Conservation (phyloP, 495 filamentous ascomycete genomes). For the Cercophora newfieldiana region DNA sequence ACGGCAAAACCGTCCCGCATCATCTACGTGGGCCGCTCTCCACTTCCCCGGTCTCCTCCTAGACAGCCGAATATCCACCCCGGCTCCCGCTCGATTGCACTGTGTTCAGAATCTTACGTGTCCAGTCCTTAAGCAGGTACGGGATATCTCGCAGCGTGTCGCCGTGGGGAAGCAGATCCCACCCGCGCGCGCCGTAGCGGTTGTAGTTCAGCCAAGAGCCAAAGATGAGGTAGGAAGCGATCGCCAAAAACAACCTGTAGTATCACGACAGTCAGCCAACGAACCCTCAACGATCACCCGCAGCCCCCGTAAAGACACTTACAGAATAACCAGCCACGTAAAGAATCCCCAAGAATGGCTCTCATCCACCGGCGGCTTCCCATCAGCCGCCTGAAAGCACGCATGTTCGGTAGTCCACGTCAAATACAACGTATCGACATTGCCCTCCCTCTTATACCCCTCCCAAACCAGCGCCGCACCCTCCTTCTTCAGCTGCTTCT, state of each 20-base stretch:
- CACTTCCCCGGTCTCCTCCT: conserved; percentile 21
- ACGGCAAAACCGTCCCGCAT: background rate
- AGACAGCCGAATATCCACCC: conserved; percentile 94
- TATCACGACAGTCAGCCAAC: conserved; percentile 5
- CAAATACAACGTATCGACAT: conserved; percentile 61
- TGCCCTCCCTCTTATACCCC: conserved; percentile 57
- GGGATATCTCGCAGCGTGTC: conserved; percentile 91
- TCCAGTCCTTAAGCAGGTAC: conserved; percentile 89
- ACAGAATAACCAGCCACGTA: conserved; percentile 97
- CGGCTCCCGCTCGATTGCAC: conserved; percentile 76
- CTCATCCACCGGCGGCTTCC: conserved; percentile 27
- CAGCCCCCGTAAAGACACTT: conserved; percentile 42
- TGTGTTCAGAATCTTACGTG: conserved; percentile 72
- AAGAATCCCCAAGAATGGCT: conserved; percentile 83
- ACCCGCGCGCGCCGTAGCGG: conserved; percentile 89
- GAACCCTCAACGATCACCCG: conserved; percentile 13
- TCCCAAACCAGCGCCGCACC: conserved; percentile 68
- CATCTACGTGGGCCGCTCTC: background rate
- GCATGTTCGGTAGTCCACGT: conserved; percentile 85
- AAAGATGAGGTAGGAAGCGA: conserved; percentile 93
- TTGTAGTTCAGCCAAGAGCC: conserved; percentile 99
- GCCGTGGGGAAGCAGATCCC: conserved; percentile 91
- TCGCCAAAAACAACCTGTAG: conserved; percentile 74
- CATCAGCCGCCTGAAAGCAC: conserved; percentile 62
- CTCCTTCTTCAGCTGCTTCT: conserved; percentile 47